A percentile compares a stretch with the other conserved stretches of the same genome.
Evolutionary conservation across 2,329 filamentous ascomycete genomes (phyloP).

Genomic region (Acrocalymma vagum): DNA sequence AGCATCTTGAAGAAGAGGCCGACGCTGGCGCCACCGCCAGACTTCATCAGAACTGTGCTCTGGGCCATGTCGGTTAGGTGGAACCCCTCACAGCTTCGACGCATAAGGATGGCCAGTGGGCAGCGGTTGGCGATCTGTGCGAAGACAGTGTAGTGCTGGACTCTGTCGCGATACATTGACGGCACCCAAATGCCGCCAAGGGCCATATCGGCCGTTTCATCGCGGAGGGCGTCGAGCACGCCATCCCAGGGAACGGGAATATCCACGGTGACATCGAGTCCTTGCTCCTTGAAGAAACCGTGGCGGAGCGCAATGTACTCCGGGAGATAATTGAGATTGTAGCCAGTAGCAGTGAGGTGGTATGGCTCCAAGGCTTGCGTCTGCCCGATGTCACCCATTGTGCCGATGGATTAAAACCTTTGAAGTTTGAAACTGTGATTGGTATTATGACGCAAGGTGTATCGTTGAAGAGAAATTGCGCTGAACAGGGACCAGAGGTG

Average conservation of each 20-base stretch:
- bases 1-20: constrained; percentile 32
- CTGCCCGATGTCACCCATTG: too few relatives aligned
- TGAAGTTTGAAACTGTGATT: too few relatives aligned
- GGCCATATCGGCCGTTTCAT: constrained; percentile 25
- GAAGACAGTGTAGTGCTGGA: constrained; percentile 22
- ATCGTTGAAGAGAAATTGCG: too few relatives aligned
- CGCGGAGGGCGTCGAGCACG: constrained; percentile 28
- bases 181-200: constrained; percentile 29
- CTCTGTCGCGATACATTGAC: constrained; percentile 22
- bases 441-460: too few relatives aligned
- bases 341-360: constrained; percentile 32
- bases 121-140: constrained; percentile 25
- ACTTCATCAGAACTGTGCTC: constrained; percentile 27
- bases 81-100: constrained; percentile 11
- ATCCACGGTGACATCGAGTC: constrained; percentile 35
- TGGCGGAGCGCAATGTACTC: constrained; percentile 40
- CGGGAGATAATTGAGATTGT: constrained; percentile 42
- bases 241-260: constrained; percentile 36
- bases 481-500: too few relatives aligned
- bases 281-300: constrained; percentile 40
- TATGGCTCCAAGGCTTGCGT: constrained; percentile 11
- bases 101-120: constrained; percentile 23
- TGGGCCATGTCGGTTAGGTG: constrained; percentile 16
- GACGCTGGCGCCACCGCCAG: constrained; percentile 22
- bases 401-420: too few relatives aligned